Conservation (phyloP, 345 rosid genomes). For the Angophora floribunda region DNA sequence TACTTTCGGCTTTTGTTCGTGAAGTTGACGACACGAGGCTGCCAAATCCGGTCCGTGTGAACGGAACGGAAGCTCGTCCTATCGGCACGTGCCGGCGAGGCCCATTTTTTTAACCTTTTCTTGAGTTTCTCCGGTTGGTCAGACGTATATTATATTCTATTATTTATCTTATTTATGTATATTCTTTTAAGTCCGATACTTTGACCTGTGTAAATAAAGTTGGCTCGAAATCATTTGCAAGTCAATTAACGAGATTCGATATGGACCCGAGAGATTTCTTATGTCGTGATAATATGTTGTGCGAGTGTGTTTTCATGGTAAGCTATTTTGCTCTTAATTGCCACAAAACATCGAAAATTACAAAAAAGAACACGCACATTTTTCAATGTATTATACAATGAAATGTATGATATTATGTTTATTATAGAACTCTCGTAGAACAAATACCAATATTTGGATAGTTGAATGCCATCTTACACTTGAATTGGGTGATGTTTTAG, state of each 20-base stretch:
- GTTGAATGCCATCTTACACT: not conserved
- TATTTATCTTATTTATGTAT: no score
- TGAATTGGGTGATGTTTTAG: not conserved
- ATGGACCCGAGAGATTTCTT: not conserved
- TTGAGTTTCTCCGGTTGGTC: not conserved
- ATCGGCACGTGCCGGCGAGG: not conserved
- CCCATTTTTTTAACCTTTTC: not conserved
- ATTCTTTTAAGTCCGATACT: not conserved
- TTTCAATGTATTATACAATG: not conserved
- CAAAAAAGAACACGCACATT: not conserved
- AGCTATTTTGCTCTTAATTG: no score
- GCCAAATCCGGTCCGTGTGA: not conserved
- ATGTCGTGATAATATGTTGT: not conserved
- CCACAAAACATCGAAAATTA: not conserved
- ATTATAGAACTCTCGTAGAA: no score
- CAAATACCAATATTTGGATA: accelerated
- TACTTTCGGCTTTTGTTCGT: not conserved
- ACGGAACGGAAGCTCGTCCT: not conserved
- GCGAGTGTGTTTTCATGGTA: not conserved
- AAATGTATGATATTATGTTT: not conserved
- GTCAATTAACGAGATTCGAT: not conserved
- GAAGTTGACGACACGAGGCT: not conserved
- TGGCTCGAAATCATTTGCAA: not conserved
- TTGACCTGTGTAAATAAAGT: not conserved
- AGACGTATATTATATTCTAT: not conserved